phyloP scores from a whole-genome alignment of 257 asterid species.

The Scutellaria galericulata region DNA sequence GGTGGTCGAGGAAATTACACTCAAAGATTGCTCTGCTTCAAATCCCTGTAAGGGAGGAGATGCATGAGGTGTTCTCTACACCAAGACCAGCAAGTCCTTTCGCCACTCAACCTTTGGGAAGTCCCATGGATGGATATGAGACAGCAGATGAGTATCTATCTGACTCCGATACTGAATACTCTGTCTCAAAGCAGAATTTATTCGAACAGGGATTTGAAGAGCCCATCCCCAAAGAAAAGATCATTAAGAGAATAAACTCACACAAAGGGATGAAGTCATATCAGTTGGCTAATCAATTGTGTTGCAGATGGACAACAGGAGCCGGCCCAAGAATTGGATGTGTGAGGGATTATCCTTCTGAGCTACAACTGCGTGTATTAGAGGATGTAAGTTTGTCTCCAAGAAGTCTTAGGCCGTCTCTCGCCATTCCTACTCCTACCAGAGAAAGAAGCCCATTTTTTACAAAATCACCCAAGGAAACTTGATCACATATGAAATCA shows the following conservation, averaged over 20 bases:
- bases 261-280: constrained; percentile 72
- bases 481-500: background rate
- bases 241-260: constrained; percentile 66
- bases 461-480: background rate
- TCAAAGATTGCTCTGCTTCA: constrained; percentile 61
- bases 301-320: constrained; percentile 92
- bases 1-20: constrained; percentile 55
- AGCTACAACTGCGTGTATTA: constrained; percentile 70
- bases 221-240: constrained; percentile 61
- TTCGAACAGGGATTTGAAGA: constrained; percentile 58
- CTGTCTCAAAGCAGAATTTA: constrained; percentile 63
- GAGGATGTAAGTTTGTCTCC: constrained; percentile 85
- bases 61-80: constrained; percentile 50
- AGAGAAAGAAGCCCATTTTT: constrained; percentile 47
- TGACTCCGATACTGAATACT: constrained; percentile 55
- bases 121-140: constrained; percentile 66
- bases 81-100: constrained; percentile 37
- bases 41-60: constrained; percentile 55
- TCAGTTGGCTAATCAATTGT: constrained; percentile 74
- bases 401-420: constrained; percentile 27
- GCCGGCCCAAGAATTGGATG: constrained; percentile 96
- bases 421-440: constrained; percentile 26
- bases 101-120: constrained; percentile 24
- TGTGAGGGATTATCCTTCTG: constrained; percentile 82
- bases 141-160: constrained; percentile 75